Percentiles rank a stretch among this genome's conserved stretches.
phyloP scores from a whole-genome alignment of 2,329 filamentous ascomycete species.

The Fusarium sublunatum region DNA sequence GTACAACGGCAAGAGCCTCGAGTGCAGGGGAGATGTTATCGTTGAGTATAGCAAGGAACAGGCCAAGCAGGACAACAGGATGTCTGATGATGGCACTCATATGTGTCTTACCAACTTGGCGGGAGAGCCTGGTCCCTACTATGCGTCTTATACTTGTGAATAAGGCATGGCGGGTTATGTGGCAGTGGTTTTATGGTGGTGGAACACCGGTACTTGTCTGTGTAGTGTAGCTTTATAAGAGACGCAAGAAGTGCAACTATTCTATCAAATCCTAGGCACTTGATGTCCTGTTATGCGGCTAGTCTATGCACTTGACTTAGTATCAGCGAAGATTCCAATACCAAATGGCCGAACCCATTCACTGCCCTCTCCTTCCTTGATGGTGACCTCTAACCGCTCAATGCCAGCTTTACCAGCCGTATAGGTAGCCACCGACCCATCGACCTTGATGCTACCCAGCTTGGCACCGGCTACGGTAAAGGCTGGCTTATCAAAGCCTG shows the following conservation, averaged over 20 bases:
- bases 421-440: not conserved
- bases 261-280: no score
- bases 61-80: conserved; percentile 4
- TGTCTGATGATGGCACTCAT: conserved; percentile 16
- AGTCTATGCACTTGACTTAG: not conserved
- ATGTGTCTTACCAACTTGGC: conserved; percentile 16
- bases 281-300: no score
- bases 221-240: no score
- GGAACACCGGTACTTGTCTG: no score
- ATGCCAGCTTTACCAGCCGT: not conserved
- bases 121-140: conserved; percentile 16
- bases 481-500: conserved; percentile 29
- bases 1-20: conserved; percentile 11
- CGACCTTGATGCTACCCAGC: not conserved
- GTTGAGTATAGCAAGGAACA: not conserved
- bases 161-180: no score
- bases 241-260: no score
- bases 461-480: conserved; percentile 6
- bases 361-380: not conserved
- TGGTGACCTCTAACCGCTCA: not conserved
- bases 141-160: not conserved
- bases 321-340: not conserved
- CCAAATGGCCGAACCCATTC: not conserved
- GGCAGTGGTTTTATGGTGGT: no score
- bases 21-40: no score